phyloP scores from a whole-genome alignment of 1,284 basidiomycete genomes.

The Cryptococcus sp. region DNA sequence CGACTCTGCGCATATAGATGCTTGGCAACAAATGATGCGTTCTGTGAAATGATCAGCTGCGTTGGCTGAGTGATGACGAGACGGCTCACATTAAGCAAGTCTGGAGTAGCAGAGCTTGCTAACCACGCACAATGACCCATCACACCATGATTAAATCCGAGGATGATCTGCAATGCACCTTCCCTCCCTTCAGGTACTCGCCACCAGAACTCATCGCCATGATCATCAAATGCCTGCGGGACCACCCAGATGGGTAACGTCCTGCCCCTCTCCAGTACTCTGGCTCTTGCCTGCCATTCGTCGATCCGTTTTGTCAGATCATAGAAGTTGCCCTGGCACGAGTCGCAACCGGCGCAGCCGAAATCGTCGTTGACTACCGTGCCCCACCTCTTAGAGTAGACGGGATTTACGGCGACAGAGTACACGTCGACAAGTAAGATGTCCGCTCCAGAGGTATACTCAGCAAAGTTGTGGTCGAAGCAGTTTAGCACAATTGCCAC shows the following conservation, averaged over 20 bases:
- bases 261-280: constrained; percentile 5
- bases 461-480: constrained; percentile 17
- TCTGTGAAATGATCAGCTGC: too few relatives aligned
- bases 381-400: constrained; percentile 19
- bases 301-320: constrained; percentile 16
- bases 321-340: constrained; percentile 21
- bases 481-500: constrained; percentile 24
- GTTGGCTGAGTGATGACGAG: too few relatives aligned
- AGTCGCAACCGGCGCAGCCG: constrained; percentile 24
- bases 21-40: too few relatives aligned
- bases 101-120: constrained; percentile 5
- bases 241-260: constrained; percentile 21
- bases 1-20: neutral
- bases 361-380: constrained; percentile 17
- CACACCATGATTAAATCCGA: constrained; percentile 17
- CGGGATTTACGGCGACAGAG: constrained; percentile 19
- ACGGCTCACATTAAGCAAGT: constrained; percentile 14
- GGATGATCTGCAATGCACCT: constrained; percentile 7
- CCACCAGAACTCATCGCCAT: constrained; percentile 26
- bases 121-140: constrained; percentile 18
- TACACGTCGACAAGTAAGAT: constrained; percentile 23
- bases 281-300: constrained; percentile 3
- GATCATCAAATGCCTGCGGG: constrained; percentile 23
- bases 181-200: constrained; percentile 22
- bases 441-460: constrained; percentile 20